Evolutionary conservation across 352 stramenopile genomes (phyloP).

Genomic region (Blastocystis sp.): DNA sequence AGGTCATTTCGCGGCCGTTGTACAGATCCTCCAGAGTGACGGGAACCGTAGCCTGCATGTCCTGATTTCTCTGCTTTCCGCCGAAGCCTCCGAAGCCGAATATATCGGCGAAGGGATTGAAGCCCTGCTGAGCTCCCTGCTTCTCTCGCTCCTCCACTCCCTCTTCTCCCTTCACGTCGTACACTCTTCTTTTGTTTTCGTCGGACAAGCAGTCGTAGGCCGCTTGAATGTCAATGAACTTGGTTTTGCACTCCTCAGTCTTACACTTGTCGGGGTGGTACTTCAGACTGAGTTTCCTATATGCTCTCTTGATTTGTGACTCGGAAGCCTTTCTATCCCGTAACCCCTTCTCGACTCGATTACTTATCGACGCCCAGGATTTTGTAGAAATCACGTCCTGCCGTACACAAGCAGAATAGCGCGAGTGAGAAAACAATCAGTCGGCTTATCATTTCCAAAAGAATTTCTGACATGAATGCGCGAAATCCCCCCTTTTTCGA

Average conservation of each 20-base stretch:
- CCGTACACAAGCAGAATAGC: conserved; percentile 40
- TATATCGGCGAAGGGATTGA: conserved; percentile 72
- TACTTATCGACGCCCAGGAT: conserved; percentile 72
- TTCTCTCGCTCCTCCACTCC: conserved; percentile 71
- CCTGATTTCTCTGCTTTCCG: conserved; percentile 70
- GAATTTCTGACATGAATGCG: not conserved
- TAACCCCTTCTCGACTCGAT: not conserved
- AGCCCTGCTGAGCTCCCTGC: conserved; percentile 64
- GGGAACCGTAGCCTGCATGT: conserved; percentile 75
- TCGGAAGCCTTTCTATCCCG: conserved; percentile 41
- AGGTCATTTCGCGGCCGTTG: conserved; percentile 90
- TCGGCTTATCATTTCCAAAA: conserved; percentile 49
- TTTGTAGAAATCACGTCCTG: conserved; percentile 70
- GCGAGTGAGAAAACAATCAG: conserved; percentile 35
- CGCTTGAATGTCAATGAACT: conserved; percentile 65
- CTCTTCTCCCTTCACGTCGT: conserved; percentile 71
- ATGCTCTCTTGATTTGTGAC: conserved; percentile 88
- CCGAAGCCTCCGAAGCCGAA: conserved; percentile 68
- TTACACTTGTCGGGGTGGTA: conserved; percentile 93
- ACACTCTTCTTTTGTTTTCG: conserved; percentile 68
- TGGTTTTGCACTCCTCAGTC: conserved; percentile 77
- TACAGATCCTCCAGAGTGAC: conserved; percentile 91
- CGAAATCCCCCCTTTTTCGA: not conserved
- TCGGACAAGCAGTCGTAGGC: conserved; percentile 69
- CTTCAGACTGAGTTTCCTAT: conserved; percentile 91